Evolutionary conservation across 2,329 filamentous ascomycete genomes (phyloP).

Genomic region (Aspergillus melleus): DNA sequence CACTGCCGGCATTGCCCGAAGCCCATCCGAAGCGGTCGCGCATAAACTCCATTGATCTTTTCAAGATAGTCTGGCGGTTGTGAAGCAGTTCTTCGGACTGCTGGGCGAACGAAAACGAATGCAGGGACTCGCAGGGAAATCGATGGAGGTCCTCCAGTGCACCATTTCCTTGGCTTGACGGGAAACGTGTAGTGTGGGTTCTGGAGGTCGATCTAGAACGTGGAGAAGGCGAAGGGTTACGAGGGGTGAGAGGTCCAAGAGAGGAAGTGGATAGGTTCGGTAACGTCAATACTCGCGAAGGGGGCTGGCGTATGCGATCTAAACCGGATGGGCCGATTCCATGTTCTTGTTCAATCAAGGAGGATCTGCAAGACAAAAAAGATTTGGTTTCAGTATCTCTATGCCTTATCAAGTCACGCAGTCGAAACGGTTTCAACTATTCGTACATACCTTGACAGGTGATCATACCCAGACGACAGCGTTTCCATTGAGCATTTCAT

Average conservation of each 20-base stretch:
- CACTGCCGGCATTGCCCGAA: slow-evolving; percentile 71
- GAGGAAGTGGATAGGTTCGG: slow-evolving; percentile 64
- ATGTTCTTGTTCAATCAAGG: slow-evolving; percentile 86
- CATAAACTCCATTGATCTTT: slow-evolving; percentile 95
- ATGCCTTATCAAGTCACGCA: slow-evolving; percentile 4
- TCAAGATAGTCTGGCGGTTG: slow-evolving; percentile 87
- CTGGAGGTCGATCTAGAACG: slow-evolving; percentile 61
- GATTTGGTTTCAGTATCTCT: slow-evolving; percentile 15
- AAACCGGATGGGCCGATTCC: slow-evolving; percentile 82
- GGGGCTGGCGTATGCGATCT: slow-evolving; percentile 87
- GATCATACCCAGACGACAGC: slow-evolving; percentile 66
- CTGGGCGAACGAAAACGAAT: slow-evolving; percentile 97
- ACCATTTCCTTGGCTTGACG: slow-evolving; percentile 69
- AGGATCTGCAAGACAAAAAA: slow-evolving; percentile 58
- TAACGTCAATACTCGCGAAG: slow-evolving; percentile 64
- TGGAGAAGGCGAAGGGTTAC: slow-evolving; percentile 70
- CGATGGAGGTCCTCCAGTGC: slow-evolving; percentile 80
- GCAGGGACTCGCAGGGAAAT: slow-evolving; percentile 92
- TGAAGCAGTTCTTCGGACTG: slow-evolving; percentile 91
- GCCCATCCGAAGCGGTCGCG: slow-evolving; percentile 85
- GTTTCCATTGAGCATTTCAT: slow-evolving; percentile 77
- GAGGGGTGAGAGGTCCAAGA: slow-evolving; percentile 58
- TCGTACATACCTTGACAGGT: slow-evolving; percentile 68
- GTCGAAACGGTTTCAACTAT: not conserved
- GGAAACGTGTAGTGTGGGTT: slow-evolving; percentile 54